A percentile compares a stretch with the other conserved stretches of the same genome.
These are phyloP conservation scores for Solanum virginianum DNA, from an alignment of 257 asterid genomes.

Conservation along the genomic window DNA sequence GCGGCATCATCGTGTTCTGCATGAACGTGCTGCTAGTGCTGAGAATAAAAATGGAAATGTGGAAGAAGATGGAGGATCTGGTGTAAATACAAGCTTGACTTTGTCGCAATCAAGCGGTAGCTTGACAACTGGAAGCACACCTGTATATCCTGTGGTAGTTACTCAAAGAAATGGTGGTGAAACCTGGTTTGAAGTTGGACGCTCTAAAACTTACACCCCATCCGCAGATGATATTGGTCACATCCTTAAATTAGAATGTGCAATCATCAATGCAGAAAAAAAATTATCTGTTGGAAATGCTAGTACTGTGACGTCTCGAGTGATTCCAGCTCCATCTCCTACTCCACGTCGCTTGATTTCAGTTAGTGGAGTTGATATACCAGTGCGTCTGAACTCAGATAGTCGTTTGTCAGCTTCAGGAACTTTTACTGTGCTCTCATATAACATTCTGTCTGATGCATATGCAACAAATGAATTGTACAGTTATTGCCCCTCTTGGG, in stretches of 20 bases:
- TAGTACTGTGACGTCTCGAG: conserved; percentile 67
- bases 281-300: conserved; percentile 50
- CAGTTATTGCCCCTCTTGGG: conserved; percentile 95
- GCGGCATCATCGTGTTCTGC: conserved; percentile 89
- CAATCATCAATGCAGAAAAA: conserved; percentile 55
- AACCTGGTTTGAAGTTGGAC: conserved; percentile 93
- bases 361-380: conserved; percentile 50
- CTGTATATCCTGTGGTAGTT: conserved; percentile 61
- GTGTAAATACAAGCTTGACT: conserved; percentile 22
- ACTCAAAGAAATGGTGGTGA: conserved; percentile 79
- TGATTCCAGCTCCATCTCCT: conserved; percentile 98
- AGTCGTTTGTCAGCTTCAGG: conserved; percentile 45
- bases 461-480: conserved; percentile 60
- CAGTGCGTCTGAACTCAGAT: conserved; percentile 55
- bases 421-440: conserved; percentile 90
- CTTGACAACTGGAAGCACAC: conserved; percentile 44
- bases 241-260: conserved; percentile 83
- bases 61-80: conserved; percentile 73
- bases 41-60: conserved; percentile 64
- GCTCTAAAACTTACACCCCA: conserved; percentile 73
- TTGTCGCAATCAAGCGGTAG: conserved; percentile 47
- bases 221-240: conserved; percentile 87
- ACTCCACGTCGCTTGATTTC: conserved; percentile 74
- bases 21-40: conserved; percentile 85
- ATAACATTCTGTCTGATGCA: conserved; percentile 72